phyloP scores from a whole-genome alignment of 768 basidiomycete species.

The Clavulina sp. region DNA sequence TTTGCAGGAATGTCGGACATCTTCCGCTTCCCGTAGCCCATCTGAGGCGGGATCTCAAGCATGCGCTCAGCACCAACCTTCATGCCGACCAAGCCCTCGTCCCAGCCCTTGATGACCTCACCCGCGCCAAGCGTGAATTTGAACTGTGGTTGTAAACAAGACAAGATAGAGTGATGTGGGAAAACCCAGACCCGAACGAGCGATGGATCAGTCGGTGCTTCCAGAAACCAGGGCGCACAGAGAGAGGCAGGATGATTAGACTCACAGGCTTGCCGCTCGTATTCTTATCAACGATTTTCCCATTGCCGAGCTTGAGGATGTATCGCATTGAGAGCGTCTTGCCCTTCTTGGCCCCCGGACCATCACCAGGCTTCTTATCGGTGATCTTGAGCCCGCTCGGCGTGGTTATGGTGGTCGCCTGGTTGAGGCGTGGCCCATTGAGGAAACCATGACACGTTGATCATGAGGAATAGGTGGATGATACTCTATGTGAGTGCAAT shows the following conservation, averaged over 20 bases:
- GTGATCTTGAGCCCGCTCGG: conserved; percentile 26
- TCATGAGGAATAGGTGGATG: not conserved
- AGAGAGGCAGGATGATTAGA: conserved; percentile 21
- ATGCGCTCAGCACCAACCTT: conserved; percentile 28
- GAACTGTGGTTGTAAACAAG: conserved; percentile 14
- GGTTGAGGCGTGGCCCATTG: no score
- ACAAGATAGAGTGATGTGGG: not conserved
- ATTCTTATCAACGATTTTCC: conserved; percentile 18
- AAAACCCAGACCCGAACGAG: not conserved
- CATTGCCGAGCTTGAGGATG: conserved; percentile 27
- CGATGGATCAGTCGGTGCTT: no score
- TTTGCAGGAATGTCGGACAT: conserved; percentile 22
- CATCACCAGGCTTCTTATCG: conserved; percentile 26
- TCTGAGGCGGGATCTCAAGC: conserved; percentile 19
- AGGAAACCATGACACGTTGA: no score
- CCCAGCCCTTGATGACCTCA: conserved; percentile 17
- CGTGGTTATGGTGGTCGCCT: conserved; percentile 11
- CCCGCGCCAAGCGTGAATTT: conserved; percentile 21
- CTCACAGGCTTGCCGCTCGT: conserved; percentile 25
- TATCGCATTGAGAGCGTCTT: conserved; percentile 29
- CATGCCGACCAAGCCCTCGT: conserved; percentile 29
- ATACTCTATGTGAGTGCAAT: not conserved
- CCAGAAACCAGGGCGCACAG: no score
- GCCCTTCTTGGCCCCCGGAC: conserved; percentile 26
- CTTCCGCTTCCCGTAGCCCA: conserved; percentile 21